Evolutionary conservation across 2,329 filamentous ascomycete genomes (phyloP), one percentile per base, ranked within the genome.

Genomic region (Penicillium sp.): DNA sequence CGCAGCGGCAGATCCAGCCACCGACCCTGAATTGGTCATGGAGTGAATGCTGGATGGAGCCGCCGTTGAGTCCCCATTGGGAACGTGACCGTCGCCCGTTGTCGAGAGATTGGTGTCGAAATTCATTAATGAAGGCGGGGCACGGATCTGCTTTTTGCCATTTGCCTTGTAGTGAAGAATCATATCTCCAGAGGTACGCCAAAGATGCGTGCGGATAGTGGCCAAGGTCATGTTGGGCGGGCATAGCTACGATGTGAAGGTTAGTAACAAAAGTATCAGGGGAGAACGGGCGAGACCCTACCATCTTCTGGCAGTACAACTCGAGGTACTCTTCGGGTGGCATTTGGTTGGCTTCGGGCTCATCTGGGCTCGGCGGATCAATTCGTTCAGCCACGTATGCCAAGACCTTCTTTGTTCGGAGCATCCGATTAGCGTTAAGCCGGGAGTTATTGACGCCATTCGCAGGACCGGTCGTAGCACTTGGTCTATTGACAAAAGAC

Each of bases 401-500:
- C 49, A 97, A 73, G 25, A 98, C 93, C 75, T 98, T 98, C 72
- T 89, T 91, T 3, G 94, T 89, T 40, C 93, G 82, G 43, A 98
- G 77, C 93, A 98, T 97, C 47, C 91, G 82, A 64, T 97, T 98
- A 9, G 93, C 93, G 66, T 97, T 98, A 44, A 98, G 77, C 26
- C 93, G 84, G 56, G 90, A 91, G 67, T 85, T 80, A 48, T 56
- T 59, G 11, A 53, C 59, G 33, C 55, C 44, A 44, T 54, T 59
- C n/a, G 18, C 13, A 24, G 54, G 56, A 8, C 51, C 54, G 18
- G 49, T 59, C 33, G 56, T 65, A 11, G 51, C 42, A 39, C 49
- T 49, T 5, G 59, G 51, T 11, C 64, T 66, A 33, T 18, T 45
- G 27, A 1, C 12, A 5, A 18, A 12, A 28, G 5, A n/a, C 9